Conservation (phyloP, 305 asterid genomes). For the Solanum hybrid region DNA sequence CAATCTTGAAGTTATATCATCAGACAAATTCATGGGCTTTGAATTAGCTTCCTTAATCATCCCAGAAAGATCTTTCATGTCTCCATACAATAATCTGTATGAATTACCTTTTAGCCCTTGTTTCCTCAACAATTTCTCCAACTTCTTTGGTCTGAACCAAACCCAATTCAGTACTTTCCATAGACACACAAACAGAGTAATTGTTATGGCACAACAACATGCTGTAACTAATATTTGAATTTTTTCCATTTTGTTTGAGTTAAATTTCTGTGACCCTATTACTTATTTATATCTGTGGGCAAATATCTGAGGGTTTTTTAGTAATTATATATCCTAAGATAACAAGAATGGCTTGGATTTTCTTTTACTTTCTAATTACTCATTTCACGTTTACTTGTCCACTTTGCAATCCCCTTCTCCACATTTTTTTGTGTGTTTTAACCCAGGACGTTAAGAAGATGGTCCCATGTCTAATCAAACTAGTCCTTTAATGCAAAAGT, state of each 20-base stretch:
- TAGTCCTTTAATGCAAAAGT: background rate
- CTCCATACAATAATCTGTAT: constrained; percentile 29
- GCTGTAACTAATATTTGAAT: background rate
- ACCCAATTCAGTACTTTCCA: background rate
- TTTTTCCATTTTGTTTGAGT: background rate
- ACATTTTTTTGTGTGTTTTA: background rate
- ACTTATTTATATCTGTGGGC: too few relatives aligned
- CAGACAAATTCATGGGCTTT: background rate
- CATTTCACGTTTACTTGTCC: background rate
- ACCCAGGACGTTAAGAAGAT: background rate
- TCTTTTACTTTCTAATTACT: too few relatives aligned
- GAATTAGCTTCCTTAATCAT: background rate
- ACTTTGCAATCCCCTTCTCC: background rate
- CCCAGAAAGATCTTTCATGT: constrained; percentile 12
- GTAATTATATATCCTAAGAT: too few relatives aligned
- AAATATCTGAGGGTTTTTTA: too few relatives aligned
- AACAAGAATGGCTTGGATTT: too few relatives aligned
- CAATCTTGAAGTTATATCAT: background rate
- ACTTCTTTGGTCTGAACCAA: constrained; percentile 18
- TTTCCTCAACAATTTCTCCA: constrained; percentile 21
- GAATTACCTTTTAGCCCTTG: constrained; percentile 37
- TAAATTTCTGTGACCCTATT: background rate
- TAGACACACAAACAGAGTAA: background rate
- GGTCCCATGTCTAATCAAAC: background rate
- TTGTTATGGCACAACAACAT: background rate